Percentiles rank a stretch among this genome's conserved stretches.
Evolutionary conservation across 345 rosid species (phyloP).

Genomic region (Firmiana major): DNA sequence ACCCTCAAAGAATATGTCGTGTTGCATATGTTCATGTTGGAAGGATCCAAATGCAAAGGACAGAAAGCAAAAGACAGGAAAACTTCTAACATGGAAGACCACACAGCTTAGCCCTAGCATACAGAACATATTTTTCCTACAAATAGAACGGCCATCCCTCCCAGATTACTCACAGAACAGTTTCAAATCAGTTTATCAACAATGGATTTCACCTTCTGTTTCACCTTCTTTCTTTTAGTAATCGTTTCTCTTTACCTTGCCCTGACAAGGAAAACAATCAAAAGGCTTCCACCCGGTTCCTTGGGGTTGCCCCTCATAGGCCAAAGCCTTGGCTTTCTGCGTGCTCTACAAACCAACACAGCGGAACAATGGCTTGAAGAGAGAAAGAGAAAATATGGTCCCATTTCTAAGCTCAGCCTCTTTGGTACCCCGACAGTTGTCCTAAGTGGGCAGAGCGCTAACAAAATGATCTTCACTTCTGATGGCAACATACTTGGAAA

Average conservation of each 20-base stretch:
- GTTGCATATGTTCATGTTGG: not conserved
- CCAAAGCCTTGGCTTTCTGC: constrained; percentile 31
- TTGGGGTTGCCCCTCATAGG: constrained; percentile 38
- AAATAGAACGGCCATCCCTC: not conserved
- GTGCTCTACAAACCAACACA: constrained; percentile 20
- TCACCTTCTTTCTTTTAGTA: constrained; percentile 5
- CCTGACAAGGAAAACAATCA: constrained; percentile 9
- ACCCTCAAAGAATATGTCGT: not conserved
- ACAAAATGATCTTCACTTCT: constrained; percentile 35
- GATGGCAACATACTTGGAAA: constrained; percentile 22
- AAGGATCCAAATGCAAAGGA: not conserved
- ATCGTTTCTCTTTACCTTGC: constrained; percentile 23
- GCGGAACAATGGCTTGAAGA: constrained; percentile 33
- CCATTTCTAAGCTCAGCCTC: constrained; percentile 35
- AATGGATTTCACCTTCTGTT: not conserved
- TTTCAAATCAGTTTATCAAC: not conserved
- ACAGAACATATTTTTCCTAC: not conserved
- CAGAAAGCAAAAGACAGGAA: not conserved
- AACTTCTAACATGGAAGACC: no score
- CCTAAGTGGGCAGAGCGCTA: constrained; percentile 39
- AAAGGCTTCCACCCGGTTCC: constrained; percentile 39
- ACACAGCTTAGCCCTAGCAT: no score
- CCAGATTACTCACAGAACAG: not conserved
- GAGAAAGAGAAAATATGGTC: constrained; percentile 32
- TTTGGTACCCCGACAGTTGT: constrained; percentile 42